Evolutionary conservation across 2,329 filamentous ascomycete genomes (phyloP).

Genomic region (Sarocladium oryzae): DNA sequence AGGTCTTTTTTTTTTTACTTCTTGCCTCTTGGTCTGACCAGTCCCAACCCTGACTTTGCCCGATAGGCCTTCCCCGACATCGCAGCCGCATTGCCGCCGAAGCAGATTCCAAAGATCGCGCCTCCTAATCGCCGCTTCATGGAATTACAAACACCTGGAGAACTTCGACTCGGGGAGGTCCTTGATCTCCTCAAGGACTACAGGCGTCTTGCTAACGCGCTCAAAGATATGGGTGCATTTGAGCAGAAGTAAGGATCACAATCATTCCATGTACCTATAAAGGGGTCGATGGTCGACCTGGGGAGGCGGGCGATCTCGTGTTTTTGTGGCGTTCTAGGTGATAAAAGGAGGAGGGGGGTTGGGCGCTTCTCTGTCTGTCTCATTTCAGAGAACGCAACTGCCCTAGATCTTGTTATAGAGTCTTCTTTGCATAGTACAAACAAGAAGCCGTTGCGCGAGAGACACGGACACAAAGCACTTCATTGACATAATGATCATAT

Average conservation of each 20-base stretch:
- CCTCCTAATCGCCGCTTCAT: conserved; percentile 69
- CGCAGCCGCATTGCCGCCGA: conserved; percentile 47
- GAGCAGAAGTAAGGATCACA: conserved; percentile 31
- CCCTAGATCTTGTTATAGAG: too few relatives aligned
- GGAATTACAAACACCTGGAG: conserved; percentile 61
- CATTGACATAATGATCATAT: not conserved
- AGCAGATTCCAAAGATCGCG: conserved; percentile 45
- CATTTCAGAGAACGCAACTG: too few relatives aligned
- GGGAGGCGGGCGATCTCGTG: too few relatives aligned
- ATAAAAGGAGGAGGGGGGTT: too few relatives aligned
- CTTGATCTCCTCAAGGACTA: conserved; percentile 68
- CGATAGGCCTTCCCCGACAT: conserved; percentile 55
- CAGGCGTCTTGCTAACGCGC: conserved; percentile 57
- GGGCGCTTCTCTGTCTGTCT: too few relatives aligned
- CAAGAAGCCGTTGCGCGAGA: not conserved
- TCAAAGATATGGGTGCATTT: conserved; percentile 59
- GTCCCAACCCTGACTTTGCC: not conserved
- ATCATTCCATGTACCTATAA: too few relatives aligned
- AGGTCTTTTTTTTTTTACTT: conserved; percentile 21
- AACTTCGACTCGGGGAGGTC: conserved; percentile 68
- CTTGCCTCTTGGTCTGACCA: not conserved
- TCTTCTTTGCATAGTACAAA: not conserved
- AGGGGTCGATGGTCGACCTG: too few relatives aligned
- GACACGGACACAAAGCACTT: not conserved
- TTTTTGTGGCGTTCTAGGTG: too few relatives aligned